Evolutionary conservation across 306 rosid genomes (phyloP).

Genomic region (Fagus sylvatica): DNA sequence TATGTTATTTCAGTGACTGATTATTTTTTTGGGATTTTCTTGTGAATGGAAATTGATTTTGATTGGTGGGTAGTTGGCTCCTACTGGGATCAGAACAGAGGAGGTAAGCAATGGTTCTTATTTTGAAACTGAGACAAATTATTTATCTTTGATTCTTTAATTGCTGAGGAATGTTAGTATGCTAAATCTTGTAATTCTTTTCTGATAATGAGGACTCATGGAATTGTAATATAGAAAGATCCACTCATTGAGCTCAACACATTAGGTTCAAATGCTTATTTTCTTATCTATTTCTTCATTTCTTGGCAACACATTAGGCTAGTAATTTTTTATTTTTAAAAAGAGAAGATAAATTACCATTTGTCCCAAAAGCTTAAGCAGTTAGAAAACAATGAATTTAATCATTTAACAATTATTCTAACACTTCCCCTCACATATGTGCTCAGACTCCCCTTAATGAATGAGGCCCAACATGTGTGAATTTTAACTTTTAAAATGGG

Average conservation of each 20-base stretch:
- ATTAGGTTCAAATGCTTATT: neutral
- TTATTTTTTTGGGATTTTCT: slow-evolving; percentile 20
- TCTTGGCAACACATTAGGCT: neutral
- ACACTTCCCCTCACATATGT: no score
- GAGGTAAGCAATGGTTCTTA: slow-evolving; percentile 58
- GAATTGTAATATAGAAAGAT: neutral
- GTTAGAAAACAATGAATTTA: no score
- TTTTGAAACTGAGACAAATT: neutral
- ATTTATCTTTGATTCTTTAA: neutral
- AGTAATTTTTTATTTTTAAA: neutral
- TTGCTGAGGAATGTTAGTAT: neutral
- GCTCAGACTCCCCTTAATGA: no score
- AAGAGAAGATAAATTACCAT: no score
- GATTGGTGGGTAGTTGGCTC: slow-evolving; percentile 61
- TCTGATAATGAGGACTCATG: neutral
- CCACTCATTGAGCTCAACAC: neutral
- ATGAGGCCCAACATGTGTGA: no score
- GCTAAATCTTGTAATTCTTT: slow-evolving; percentile 19
- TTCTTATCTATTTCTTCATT: neutral
- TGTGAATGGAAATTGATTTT: slow-evolving; percentile 20
- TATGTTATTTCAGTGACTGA: slow-evolving; percentile 14
- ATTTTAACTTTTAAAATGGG: no score
- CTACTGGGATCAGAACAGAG: slow-evolving; percentile 69
- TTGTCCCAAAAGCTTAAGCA: no score
- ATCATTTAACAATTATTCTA: no score